phyloP scores from a whole-genome alignment of 768 basidiomycete genomes.

The Boletus patriciae region DNA sequence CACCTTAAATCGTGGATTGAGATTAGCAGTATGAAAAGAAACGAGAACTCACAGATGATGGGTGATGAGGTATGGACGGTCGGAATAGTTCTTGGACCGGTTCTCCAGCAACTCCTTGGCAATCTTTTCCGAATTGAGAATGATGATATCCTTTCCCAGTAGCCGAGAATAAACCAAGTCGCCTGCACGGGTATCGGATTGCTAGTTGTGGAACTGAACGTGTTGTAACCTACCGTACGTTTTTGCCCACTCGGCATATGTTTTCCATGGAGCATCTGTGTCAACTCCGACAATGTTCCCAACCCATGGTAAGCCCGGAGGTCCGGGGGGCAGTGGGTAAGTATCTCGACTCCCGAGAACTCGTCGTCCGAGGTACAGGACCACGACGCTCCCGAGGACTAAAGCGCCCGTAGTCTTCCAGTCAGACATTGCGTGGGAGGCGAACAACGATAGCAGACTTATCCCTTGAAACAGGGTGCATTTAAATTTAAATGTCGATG shows the following conservation, averaged over 20 bases:
- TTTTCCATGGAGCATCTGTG: conserved; percentile 4
- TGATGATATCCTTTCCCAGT: conserved; percentile 3
- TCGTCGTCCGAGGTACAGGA: background rate
- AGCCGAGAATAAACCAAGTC: conserved; percentile 5
- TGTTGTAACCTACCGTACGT: conserved; percentile 1
- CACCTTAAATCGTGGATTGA: background rate
- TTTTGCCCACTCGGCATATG: conserved; percentile 10
- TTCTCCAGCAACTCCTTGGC: background rate
- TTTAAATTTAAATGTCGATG: background rate
- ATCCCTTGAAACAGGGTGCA: background rate
- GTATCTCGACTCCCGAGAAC: background rate
- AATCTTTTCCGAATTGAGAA: conserved; percentile 1
- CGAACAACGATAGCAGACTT: background rate
- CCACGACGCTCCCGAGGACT: background rate
- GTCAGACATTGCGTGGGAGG: background rate
- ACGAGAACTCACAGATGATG: background rate
- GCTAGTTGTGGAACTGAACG: background rate
- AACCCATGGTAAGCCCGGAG: conserved; percentile 5
- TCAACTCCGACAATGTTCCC: conserved; percentile 5
- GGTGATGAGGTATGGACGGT: background rate
- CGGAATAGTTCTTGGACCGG: background rate
- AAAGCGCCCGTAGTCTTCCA: background rate
- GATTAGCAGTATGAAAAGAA: background rate
- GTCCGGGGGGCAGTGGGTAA: conserved; percentile 8
- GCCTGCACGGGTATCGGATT: background rate